A percentile compares a stretch with the other conserved stretches of the same genome.
These are phyloP conservation scores for Alternaria sp. DNA, from an alignment of 2,329 filamentous ascomycete species.

Conservation along the genomic window DNA sequence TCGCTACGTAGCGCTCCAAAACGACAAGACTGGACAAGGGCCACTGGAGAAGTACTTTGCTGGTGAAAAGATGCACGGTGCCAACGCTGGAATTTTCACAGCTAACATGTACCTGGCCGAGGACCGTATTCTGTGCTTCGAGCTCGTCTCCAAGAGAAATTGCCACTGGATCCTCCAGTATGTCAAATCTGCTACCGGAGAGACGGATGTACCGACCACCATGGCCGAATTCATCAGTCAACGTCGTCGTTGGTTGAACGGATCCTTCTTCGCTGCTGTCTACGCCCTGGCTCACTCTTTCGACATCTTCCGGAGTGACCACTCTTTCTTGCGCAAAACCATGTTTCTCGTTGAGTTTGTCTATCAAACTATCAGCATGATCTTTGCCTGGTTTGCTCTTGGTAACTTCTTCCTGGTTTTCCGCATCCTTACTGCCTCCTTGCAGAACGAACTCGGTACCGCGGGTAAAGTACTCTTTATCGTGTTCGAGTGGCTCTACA, in stretches of 20 bases:
- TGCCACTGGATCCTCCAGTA: constrained; percentile 98
- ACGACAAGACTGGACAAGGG: constrained; percentile 93
- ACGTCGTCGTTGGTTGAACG: constrained; percentile 95
- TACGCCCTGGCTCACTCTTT: constrained; percentile 96
- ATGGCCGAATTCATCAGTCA: constrained; percentile 96
- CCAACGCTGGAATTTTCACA: constrained; percentile 93
- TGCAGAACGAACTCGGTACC: constrained; percentile 79
- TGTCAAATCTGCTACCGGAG: constrained; percentile 95
- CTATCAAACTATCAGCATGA: constrained; percentile 95
- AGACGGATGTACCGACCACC: constrained; percentile 94
- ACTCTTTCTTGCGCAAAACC: constrained; percentile 85
- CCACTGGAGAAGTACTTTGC: constrained; percentile 97
- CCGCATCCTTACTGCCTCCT: constrained; percentile 89
- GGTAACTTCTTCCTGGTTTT: constrained; percentile 99
- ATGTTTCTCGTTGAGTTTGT: constrained; percentile 92
- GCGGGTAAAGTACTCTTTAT: constrained; percentile 83
- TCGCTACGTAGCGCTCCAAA: constrained; percentile 91
- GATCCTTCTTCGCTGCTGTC: constrained; percentile 96
- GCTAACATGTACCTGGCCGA: constrained; percentile 99
- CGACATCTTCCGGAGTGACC: constrained; percentile 92
- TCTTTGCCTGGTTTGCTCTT: constrained; percentile 98
- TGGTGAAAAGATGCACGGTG: constrained; percentile 93
- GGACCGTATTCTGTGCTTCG: constrained; percentile 98
- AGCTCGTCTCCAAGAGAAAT: constrained; percentile 95
- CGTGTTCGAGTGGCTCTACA: constrained; percentile 95